Conservation (phyloP, 306 rosid species). For the Trichosanthes truncata region DNA sequence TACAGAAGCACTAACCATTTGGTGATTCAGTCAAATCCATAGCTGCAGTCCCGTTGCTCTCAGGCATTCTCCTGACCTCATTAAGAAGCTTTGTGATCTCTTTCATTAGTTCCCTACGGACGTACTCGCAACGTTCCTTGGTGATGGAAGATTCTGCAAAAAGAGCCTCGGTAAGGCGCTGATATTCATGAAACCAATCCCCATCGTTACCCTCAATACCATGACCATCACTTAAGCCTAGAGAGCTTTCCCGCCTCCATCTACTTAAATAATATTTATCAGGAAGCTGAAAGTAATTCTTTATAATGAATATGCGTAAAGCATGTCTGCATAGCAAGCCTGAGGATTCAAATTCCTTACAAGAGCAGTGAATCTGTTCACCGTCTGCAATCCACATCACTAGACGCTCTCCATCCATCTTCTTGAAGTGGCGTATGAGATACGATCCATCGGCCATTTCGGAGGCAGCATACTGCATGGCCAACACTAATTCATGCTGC, state of each 20-base stretch:
- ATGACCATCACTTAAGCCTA: conserved; percentile 31
- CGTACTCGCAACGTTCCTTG: conserved; percentile 76
- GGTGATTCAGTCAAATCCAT: conserved; percentile 66
- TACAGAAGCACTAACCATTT: conserved; percentile 22
- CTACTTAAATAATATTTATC: conserved; percentile 59
- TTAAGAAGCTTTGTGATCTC: conserved; percentile 60
- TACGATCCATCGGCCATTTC: conserved; percentile 74
- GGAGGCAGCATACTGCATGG: conserved; percentile 79
- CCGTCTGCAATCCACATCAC: conserved; percentile 69
- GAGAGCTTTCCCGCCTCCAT: conserved; percentile 65
- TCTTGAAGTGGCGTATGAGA: conserved; percentile 64
- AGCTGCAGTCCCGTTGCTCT: conserved; percentile 37
- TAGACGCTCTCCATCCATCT: conserved; percentile 56
- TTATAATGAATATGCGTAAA: conserved; percentile 43
- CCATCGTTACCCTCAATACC: conserved; percentile 26
- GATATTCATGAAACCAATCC: conserved; percentile 79
- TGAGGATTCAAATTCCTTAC: conserved; percentile 91
- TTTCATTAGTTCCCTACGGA: conserved; percentile 49
- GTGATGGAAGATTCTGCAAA: conserved; percentile 68
- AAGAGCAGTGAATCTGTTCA: conserved; percentile 80
- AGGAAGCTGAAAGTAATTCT: conserved; percentile 90
- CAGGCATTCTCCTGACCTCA: conserved; percentile 79
- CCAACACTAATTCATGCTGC: conserved; percentile 55
- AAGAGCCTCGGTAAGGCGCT: conserved; percentile 55
- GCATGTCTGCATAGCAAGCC: conserved; percentile 87